Evolutionary conservation across 345 rosid genomes (phyloP).

Genomic region (Syzygium aqueum): DNA sequence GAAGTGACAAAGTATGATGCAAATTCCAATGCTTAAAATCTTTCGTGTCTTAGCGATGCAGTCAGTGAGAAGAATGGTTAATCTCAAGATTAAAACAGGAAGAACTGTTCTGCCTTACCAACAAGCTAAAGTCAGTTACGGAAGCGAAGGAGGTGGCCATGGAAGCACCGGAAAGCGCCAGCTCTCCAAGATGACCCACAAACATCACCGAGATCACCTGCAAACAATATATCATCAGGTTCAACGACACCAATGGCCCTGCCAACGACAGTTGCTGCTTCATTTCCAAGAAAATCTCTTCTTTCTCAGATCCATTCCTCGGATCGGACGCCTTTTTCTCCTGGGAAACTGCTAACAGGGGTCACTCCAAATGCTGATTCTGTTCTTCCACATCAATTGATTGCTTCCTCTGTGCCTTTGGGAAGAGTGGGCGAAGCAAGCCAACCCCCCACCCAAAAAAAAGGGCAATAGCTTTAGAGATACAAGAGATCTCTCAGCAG

Average conservation of each 20-base stretch:
- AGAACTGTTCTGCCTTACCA: constrained; percentile 9
- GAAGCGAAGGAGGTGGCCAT: constrained; percentile 40
- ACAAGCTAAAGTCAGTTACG: constrained; percentile 33
- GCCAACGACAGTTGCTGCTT: constrained; percentile 12
- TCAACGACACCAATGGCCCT: constrained; percentile 11
- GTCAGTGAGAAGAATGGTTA: neutral
- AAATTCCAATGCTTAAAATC: neutral
- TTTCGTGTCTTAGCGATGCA: neutral
- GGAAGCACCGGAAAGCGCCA: constrained; percentile 33
- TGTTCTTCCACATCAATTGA: neutral
- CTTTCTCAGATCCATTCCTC: neutral
- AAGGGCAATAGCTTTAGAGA: neutral
- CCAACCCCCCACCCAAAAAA: accelerated
- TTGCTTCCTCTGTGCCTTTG: neutral
- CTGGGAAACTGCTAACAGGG: neutral
- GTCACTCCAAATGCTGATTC: neutral
- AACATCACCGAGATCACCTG: constrained; percentile 27
- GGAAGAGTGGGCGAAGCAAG: neutral
- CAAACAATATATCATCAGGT: constrained; percentile 6
- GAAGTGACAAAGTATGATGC: neutral
- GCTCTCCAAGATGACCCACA: constrained; percentile 18
- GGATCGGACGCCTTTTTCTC: neutral
- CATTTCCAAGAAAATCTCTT: constrained; percentile 2
- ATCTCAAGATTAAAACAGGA: neutral
- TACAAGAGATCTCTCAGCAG: neutral